Evolutionary conservation across 2,329 filamentous ascomycete genomes (phyloP), one percentile per base, ranked within the genome.

Genomic region (Penicillium sp.): DNA sequence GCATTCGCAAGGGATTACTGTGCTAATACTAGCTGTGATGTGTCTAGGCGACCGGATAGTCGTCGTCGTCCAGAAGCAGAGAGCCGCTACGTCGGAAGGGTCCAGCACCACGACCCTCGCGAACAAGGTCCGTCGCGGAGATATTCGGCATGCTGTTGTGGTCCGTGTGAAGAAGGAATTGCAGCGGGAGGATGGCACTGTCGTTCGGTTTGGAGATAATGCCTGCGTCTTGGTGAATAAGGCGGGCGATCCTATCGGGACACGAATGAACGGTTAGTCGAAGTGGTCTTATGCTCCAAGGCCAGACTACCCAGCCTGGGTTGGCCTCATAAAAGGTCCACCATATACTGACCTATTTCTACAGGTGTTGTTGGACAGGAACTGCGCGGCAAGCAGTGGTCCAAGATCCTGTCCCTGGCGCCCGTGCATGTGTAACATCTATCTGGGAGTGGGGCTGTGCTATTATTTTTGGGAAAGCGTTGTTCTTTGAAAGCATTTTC

Each of bases 141-240:
- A 99, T 78, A 96, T 99, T 69, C 87, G 94, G 65, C 95, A 99
- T 78, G 95, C 95, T 19, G 92, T 99, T 46, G 88, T 99, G 27
- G 96, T 99, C 59, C 90, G 95, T 64, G 96, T 94, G 39, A 87
- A 82, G 70, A 96, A 98, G 81, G 89, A 93, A 79, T 86, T 90
- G 61, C 91, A 95, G 77, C 85, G 95, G 63, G 86, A 87, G 35
- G 95, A 99, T 80, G 95, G 95, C 54, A 93, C 89, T 73, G 87
- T 95, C 49, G 89, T 99, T 66, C 88, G 88, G 68, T 99, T 99
- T 76, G 95, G 96, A 78, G 95, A 99, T 79, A 99, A 99, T 78
- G 95, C 95, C 50, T 99, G 95, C 75, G 95, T 99, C 47, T 82
- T 99, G 67, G 90, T 99, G 77, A 98, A 96, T 81, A 99, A 98